These are phyloP conservation scores for Diaporthe citrichinensis DNA, from an alignment of 2,329 filamentous ascomycete genomes.

Conservation along the genomic window DNA sequence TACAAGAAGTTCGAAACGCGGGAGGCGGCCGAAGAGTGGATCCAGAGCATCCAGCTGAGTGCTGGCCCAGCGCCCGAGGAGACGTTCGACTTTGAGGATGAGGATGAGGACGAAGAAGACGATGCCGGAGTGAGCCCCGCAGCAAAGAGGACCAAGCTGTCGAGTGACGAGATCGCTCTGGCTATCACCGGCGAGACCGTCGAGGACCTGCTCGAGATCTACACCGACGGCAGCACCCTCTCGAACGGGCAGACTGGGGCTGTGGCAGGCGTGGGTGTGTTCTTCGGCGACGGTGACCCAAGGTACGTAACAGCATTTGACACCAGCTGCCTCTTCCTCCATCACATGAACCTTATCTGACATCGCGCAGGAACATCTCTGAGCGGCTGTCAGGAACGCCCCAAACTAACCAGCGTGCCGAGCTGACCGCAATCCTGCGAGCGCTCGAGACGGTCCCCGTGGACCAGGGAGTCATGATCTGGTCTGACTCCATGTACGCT, in stretches of 20 bases:
- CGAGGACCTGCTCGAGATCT: constrained; percentile 61
- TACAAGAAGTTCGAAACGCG: constrained; percentile 78
- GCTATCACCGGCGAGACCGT: constrained; percentile 40
- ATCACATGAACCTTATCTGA: constrained; percentile 40
- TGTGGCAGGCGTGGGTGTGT: constrained; percentile 74
- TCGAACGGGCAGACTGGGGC: constrained; percentile 71
- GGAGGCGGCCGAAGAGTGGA: constrained; percentile 84
- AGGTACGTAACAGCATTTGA: constrained; percentile 56
- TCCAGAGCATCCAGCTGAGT: constrained; percentile 59
- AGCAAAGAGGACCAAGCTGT: constrained; percentile 53
- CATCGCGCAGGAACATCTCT: constrained; percentile 70
- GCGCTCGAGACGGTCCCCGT: constrained; percentile 82
- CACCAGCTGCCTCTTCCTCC: neutral
- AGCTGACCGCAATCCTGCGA: constrained; percentile 88
- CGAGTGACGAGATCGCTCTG: constrained; percentile 34
- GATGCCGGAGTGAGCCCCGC: constrained; percentile 50
- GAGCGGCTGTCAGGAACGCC: constrained; percentile 80
- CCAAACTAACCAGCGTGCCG: constrained; percentile 97
- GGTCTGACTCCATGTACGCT: constrained; percentile 91
- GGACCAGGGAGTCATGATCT: constrained; percentile 79
- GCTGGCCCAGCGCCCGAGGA: constrained; percentile 6
- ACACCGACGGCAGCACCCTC: constrained; percentile 74
- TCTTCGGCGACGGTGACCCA: constrained; percentile 69
- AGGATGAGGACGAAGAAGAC: constrained; percentile 47
- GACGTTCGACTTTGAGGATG: constrained; percentile 42